Evolutionary conservation across 768 basidiomycete genomes (phyloP).

Genomic region (Suillus tomentosus): DNA sequence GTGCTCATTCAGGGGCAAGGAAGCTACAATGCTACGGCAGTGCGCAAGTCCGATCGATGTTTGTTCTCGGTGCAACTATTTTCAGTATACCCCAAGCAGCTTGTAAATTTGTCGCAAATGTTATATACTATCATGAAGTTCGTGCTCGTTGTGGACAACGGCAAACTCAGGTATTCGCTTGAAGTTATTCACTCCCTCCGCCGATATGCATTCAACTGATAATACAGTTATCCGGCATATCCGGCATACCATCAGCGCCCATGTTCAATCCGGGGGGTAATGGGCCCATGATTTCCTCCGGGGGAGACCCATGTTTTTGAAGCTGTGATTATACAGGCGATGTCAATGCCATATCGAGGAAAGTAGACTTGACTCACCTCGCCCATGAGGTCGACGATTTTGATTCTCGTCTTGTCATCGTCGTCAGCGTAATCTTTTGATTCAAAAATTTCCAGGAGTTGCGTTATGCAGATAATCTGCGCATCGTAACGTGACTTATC

Average conservation of each 20-base stretch:
- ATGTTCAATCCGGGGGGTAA: constrained; percentile 70
- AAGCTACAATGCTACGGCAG: too few species aligned
- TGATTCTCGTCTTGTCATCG: constrained; percentile 43
- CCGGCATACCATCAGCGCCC: constrained; percentile 55
- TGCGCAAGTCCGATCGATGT: too few species aligned
- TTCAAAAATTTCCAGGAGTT: constrained; percentile 70
- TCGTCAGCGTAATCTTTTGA: constrained; percentile 58
- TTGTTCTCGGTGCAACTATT: too few species aligned
- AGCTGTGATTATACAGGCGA: constrained; percentile 45
- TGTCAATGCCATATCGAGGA: background rate
- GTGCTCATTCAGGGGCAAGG: too few species aligned
- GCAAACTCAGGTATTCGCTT: background rate
- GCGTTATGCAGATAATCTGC: constrained; percentile 57
- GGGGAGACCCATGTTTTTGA: constrained; percentile 78
- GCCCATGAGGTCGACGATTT: constrained; percentile 70
- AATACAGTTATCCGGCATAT: constrained; percentile 38
- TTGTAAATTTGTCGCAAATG: too few species aligned
- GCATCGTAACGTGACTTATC: constrained; percentile 66
- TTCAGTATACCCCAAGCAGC: too few species aligned
- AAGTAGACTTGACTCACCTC: constrained; percentile 47
- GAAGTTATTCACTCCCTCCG: background rate
- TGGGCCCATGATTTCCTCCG: constrained; percentile 80
- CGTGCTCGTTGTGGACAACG: too few species aligned
- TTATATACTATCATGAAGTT: too few species aligned
- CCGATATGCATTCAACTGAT: constrained; percentile 14